Evolutionary conservation across 2,329 filamentous ascomycete genomes (phyloP), one percentile per base, ranked within the genome.

Genomic region (Geoglossum cookeanum): DNA sequence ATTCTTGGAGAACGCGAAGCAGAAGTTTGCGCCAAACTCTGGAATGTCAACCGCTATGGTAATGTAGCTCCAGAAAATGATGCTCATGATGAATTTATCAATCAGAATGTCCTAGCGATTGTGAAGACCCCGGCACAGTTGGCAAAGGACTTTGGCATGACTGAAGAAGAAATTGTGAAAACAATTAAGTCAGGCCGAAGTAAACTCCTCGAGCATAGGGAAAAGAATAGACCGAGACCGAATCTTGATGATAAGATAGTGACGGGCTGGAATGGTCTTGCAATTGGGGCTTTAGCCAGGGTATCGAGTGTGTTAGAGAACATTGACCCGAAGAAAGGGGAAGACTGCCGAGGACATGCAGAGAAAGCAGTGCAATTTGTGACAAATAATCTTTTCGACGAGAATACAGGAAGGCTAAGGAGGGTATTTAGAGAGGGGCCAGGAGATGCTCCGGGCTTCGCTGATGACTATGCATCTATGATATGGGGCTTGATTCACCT

Each of bases 401-500:
- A 74, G 7, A 63, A 72, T 0, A 75, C 74, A 0, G 78, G 78
- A 52, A 77, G 78, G 3, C 71, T 97, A 15, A 86, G 83, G 66
- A 79, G 90, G 55, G 80, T 91, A 47, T 94, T 84, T 69, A 80
- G 81, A 33, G 79, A 83, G 60, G 78, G 79, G 1, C 75, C 80
- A 7, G 81, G 83, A 32, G 75, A 80, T 17, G 82, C 80, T 0
- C 75, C 76, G 44, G 90, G 80, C 0, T 94, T 97, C 68, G 87
- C 91, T 0, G 92, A 97, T 64, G 92, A 98, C 70, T 97, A 97
- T 66, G 88, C 91, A 2, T 95, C 91, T 68, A 68, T 97, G 45
- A 85, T 89, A 55, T 80, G 84, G 55, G 91, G 89, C 0, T 74
- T 96, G 1, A 73, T 97, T 58, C 84, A 90, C 62, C 77, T 97